Percentiles rank a stretch among this genome's conserved stretches.
These are phyloP conservation scores for Lipomyces lipofer DNA, from an alignment of 805 yeast genomes.

Conservation along the genomic window DNA sequence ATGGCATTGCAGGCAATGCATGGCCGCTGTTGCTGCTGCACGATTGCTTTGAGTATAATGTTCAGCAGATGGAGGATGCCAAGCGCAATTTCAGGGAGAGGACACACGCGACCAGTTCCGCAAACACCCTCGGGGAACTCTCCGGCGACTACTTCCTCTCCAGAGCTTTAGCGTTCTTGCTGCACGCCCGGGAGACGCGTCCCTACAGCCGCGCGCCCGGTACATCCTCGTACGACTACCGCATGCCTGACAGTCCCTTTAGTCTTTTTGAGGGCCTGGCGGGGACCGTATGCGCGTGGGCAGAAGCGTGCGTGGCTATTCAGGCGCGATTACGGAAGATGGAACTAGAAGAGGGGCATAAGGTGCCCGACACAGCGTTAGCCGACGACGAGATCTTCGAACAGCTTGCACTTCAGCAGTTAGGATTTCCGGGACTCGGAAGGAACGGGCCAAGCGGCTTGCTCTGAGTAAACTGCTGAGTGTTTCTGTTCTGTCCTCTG, in stretches of 20 bases:
- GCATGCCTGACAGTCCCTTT: not conserved
- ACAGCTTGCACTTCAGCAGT: not conserved
- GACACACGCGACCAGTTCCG: not conserved
- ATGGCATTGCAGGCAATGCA: not conserved
- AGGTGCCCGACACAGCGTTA: not conserved
- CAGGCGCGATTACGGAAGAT: not conserved
- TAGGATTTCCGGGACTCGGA: slow-evolving; percentile 1
- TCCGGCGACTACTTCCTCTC: slow-evolving; percentile 1
- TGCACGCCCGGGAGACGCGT: not conserved
- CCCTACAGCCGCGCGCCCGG: not conserved
- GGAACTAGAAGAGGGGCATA: not conserved
- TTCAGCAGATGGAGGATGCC: not conserved
- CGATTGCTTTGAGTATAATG: not conserved
- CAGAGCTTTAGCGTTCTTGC: not conserved
- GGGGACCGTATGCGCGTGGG: not conserved
- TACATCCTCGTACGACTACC: not conserved
- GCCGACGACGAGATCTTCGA: not conserved
- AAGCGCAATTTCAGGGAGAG: not conserved
- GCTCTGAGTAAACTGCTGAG: no score
- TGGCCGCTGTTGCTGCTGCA: not conserved
- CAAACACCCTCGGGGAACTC: not conserved
- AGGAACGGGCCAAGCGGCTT: not conserved
- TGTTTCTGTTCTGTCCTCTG: no score
- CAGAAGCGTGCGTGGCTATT: not conserved
- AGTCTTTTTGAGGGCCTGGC: slow-evolving; percentile 1